Conservation (phyloP, 1,284 basidiomycete species). For the Irpex sp. region DNA sequence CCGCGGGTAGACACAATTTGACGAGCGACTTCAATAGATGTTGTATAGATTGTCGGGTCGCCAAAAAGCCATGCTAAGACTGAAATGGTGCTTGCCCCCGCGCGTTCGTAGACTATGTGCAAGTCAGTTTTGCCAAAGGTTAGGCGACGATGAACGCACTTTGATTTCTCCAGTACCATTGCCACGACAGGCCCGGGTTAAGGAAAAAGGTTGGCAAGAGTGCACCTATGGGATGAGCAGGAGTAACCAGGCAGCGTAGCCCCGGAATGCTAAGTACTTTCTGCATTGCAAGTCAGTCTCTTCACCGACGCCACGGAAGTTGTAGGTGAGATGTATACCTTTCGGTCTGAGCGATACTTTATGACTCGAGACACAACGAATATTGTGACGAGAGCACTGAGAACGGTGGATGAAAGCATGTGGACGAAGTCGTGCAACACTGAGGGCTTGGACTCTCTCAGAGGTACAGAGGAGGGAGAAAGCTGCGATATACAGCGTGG, state of each 20-base stretch:
- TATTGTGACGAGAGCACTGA: neutral
- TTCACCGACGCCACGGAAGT: neutral
- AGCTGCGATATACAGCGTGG: too few species aligned
- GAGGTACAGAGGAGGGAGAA: too few species aligned
- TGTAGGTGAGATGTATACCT: neutral
- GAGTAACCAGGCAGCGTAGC: conserved; percentile 2
- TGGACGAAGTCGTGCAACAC: neutral
- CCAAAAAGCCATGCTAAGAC: conserved; percentile 4
- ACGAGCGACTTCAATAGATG: conserved; percentile 1
- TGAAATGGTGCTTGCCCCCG: conserved; percentile 5
- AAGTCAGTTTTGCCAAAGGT: neutral
- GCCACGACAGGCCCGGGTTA: conserved; percentile 8
- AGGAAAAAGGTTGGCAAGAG: conserved; percentile 2
- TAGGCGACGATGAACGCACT: conserved; percentile 1
- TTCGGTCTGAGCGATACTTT: neutral
- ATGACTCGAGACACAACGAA: neutral
- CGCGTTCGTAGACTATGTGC: conserved; percentile 1
- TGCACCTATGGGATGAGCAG: conserved; percentile 2
- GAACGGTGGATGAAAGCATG: neutral
- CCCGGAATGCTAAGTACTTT: conserved; percentile 2
- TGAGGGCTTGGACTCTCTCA: neutral
- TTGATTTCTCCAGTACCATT: conserved; percentile 6
- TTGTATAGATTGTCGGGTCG: conserved; percentile 5
- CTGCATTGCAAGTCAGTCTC: neutral
- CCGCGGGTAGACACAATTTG: conserved; percentile 4